Conservation (phyloP, 2,329 filamentous ascomycete species). For the Dissoconium aciculare region DNA sequence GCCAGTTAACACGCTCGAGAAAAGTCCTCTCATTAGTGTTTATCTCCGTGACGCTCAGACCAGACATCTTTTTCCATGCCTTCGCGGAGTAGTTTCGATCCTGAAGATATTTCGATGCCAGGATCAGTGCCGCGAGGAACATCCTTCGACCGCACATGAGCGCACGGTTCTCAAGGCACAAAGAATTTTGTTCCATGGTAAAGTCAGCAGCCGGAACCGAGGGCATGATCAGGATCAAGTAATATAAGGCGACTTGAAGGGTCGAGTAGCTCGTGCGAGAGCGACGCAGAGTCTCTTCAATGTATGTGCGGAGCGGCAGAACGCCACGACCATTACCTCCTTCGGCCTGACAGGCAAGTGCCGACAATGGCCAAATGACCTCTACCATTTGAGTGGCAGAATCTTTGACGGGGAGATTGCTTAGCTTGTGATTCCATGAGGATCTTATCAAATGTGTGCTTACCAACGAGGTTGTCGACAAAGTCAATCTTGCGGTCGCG, state of each 20-base stretch:
- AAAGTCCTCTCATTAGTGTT: slow-evolving; percentile 95
- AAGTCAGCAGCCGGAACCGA: slow-evolving; percentile 74
- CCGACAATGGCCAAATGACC: slow-evolving; percentile 89
- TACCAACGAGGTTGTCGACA: slow-evolving; percentile 95
- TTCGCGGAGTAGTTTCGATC: slow-evolving; percentile 95
- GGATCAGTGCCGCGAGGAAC: slow-evolving; percentile 87
- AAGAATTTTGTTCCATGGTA: slow-evolving; percentile 68
- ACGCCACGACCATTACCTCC: slow-evolving; percentile 53
- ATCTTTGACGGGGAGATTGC: slow-evolving; percentile 43
- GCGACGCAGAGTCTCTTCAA: slow-evolving; percentile 88
- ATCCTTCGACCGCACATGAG: slow-evolving; percentile 93
- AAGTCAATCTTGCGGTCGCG: slow-evolving; percentile 87
- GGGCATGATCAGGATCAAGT: slow-evolving; percentile 83
- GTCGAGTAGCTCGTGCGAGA: slow-evolving; percentile 97
- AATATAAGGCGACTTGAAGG: slow-evolving; percentile 90
- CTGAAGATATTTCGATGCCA: slow-evolving; percentile 95
- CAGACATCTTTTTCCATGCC: slow-evolving; percentile 98
- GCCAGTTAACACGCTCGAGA: slow-evolving; percentile 79
- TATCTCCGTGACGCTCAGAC: slow-evolving; percentile 83
- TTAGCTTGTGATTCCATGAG: slow-evolving; percentile 22
- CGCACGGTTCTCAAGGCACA: slow-evolving; percentile 57
- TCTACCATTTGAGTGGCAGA: slow-evolving; percentile 95
- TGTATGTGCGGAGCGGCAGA: slow-evolving; percentile 83
- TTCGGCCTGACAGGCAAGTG: slow-evolving; percentile 60
- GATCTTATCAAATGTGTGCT: slow-evolving; percentile 32